These are phyloP conservation scores for Erodium moschatum DNA, from an alignment of 441 rosid genomes.

Conservation along the genomic window DNA sequence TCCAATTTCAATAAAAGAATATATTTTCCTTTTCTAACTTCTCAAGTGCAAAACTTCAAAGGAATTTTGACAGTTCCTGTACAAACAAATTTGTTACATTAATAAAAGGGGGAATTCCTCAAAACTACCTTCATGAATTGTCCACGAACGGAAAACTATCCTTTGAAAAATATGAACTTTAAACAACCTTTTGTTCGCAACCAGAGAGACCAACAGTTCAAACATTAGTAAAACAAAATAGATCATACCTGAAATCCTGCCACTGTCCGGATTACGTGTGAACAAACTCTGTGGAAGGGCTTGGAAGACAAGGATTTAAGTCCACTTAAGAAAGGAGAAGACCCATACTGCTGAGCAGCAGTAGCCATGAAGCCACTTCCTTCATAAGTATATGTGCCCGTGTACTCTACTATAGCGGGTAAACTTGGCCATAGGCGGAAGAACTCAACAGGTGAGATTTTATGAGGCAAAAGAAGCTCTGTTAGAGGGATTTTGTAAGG, in stretches of 20 bases:
- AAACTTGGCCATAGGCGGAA: slow-evolving; percentile 99
- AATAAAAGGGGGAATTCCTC: no score
- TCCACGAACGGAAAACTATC: no score
- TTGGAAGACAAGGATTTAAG: slow-evolving; percentile 79
- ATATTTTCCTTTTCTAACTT: background rate
- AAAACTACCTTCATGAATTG: no score
- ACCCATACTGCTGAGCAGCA: slow-evolving; percentile 94
- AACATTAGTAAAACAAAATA: slow-evolving; percentile 10
- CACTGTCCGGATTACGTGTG: slow-evolving; percentile 85
- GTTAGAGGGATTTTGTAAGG: slow-evolving; percentile 95
- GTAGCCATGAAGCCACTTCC: slow-evolving; percentile 99
- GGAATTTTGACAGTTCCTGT: background rate
- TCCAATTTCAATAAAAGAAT: background rate
- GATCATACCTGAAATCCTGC: slow-evolving; percentile 87
- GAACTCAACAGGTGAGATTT: slow-evolving; percentile 92
- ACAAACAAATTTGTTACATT: background rate
- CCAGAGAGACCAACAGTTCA: background rate
- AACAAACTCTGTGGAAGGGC: slow-evolving; percentile 91
- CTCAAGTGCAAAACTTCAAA: background rate
- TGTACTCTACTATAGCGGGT: slow-evolving; percentile 78
- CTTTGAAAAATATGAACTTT: no score
- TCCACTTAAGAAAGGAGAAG: slow-evolving; percentile 93
- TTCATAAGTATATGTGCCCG: slow-evolving; percentile 82
- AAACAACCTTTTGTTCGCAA: background rate
- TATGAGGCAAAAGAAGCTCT: slow-evolving; percentile 88